These are phyloP conservation scores for Apocynum venetum DNA, from an alignment of 257 asterid genomes.

Conservation along the genomic window DNA sequence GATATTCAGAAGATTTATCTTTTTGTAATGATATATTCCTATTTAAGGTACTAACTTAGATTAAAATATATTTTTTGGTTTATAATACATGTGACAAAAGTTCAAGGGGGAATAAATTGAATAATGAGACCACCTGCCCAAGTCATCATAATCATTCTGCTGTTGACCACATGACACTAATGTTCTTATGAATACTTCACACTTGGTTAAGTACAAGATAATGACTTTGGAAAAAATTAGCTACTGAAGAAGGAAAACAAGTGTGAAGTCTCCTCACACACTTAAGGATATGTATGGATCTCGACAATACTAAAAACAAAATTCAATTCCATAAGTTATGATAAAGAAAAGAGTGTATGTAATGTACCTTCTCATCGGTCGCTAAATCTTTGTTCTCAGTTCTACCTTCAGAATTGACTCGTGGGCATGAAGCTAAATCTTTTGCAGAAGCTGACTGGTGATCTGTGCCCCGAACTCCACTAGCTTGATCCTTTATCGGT, in stretches of 20 bases:
- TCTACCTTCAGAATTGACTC: constrained; percentile 31
- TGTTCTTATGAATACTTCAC: not conserved
- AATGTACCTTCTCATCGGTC: constrained; percentile 39
- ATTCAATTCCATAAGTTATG: not conserved
- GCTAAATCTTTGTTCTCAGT: constrained; percentile 34
- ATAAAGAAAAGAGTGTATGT: not conserved
- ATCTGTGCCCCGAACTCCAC: constrained; percentile 12
- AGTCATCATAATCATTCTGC: not conserved
- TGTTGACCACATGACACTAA: not conserved
- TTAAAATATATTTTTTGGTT: not conserved
- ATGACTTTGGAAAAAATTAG: not conserved
- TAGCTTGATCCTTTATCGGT: constrained; percentile 10
- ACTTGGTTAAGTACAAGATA: not conserved
- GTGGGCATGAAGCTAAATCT: constrained; percentile 28
- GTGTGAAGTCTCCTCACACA: not conserved
- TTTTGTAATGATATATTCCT: not conserved
- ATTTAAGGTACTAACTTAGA: not conserved
- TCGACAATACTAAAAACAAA: not conserved
- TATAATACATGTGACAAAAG: not conserved
- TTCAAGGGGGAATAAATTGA: not conserved
- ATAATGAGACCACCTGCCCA: not conserved
- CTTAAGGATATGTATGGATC: not conserved
- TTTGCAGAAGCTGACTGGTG: constrained; percentile 21
- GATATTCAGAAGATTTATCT: not conserved
- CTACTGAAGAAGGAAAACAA: not conserved